Percentiles rank a stretch among this genome's conserved stretches.
These are phyloP conservation scores for Fusarium heterosporum DNA, from an alignment of 2,329 filamentous ascomycete genomes.

Conservation along the genomic window DNA sequence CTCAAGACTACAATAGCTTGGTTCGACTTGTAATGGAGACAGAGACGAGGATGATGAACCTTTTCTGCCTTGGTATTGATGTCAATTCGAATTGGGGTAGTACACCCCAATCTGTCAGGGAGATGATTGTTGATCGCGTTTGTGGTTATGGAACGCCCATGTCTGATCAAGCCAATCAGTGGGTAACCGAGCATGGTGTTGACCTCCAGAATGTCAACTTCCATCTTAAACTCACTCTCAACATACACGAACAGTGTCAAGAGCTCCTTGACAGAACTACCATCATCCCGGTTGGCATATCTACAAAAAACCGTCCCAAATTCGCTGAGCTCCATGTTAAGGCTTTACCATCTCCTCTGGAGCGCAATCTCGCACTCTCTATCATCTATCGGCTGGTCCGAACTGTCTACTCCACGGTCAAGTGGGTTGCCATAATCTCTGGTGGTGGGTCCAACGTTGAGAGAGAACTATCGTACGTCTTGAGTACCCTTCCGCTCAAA, in stretches of 20 bases:
- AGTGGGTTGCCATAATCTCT: conserved; percentile 4
- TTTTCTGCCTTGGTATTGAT: neutral
- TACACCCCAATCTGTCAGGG: neutral
- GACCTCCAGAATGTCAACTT: conserved; percentile 1
- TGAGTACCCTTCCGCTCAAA: neutral
- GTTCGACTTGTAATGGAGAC: neutral
- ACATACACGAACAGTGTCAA: neutral
- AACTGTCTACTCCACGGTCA: neutral
- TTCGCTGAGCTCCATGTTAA: neutral
- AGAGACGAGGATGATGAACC: neutral
- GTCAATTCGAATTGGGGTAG: neutral
- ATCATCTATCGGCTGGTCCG: neutral
- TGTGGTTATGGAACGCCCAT: neutral
- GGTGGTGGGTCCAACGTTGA: neutral
- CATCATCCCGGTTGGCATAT: neutral
- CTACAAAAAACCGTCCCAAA: rapidly evolving
- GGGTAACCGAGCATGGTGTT: neutral
- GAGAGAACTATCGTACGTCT: neutral
- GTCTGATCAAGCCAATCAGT: neutral
- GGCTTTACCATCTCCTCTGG: neutral
- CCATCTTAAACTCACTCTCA: neutral
- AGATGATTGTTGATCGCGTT: conserved; percentile 6
- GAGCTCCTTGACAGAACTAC: neutral
- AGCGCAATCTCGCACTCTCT: neutral
- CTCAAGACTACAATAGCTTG: neutral